Conservation (phyloP, 768 basidiomycete species). For the Leccinum incarnatum region DNA sequence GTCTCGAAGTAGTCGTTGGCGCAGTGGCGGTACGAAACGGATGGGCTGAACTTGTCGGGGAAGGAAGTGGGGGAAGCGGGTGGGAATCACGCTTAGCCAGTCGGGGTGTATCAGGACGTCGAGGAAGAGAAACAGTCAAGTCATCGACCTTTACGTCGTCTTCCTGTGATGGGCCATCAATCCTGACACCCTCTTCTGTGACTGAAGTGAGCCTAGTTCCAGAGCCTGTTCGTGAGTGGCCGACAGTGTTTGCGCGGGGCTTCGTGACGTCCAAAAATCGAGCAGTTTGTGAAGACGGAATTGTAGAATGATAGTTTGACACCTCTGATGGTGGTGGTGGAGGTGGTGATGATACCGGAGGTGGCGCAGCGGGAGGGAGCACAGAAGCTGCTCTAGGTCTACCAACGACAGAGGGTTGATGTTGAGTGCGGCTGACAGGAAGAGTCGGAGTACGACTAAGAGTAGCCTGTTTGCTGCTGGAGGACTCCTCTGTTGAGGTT, state of each 20-base stretch:
- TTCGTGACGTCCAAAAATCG: conserved; percentile 39
- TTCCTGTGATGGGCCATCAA: conserved; percentile 34
- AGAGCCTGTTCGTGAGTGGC: conserved; percentile 56
- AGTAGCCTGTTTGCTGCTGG: conserved; percentile 17
- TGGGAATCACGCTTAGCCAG: conserved; percentile 51
- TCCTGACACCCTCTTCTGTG: conserved; percentile 52
- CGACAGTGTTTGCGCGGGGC: conserved; percentile 47
- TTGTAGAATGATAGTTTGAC: conserved; percentile 27
- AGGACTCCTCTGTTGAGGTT: conserved; percentile 38
- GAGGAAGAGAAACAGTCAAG: conserved; percentile 28
- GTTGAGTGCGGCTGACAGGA: conserved; percentile 29
- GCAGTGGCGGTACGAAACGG: conserved; percentile 27
- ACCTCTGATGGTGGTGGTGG: conserved; percentile 53
- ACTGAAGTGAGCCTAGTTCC: conserved; percentile 56
- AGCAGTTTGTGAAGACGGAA: conserved; percentile 30
- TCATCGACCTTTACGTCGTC: conserved; percentile 32
- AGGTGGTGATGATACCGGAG: conserved; percentile 58
- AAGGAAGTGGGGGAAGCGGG: conserved; percentile 66
- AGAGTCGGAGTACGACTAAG: conserved; percentile 38
- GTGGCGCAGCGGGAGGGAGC: conserved; percentile 64
- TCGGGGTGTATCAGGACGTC: conserved; percentile 42
- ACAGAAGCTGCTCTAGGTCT: conserved; percentile 56
- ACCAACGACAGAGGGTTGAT: conserved; percentile 24
- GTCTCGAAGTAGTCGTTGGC: conserved; percentile 24
- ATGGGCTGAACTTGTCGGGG: conserved; percentile 37